Evolutionary conservation across 495 filamentous ascomycete genomes (phyloP).

Genomic region (Neurospora intermedia): DNA sequence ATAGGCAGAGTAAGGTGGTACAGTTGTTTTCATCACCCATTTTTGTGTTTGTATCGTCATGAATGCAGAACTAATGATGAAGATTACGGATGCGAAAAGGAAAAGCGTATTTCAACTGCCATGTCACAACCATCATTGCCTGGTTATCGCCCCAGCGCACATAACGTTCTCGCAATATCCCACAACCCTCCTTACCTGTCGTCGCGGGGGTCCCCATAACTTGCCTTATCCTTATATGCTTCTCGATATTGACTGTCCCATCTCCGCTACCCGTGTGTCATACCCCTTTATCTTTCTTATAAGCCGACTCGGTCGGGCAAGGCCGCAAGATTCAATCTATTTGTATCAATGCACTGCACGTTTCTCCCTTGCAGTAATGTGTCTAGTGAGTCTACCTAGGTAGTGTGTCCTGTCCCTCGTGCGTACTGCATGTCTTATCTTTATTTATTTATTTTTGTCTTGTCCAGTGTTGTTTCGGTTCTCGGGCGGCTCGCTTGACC

Average conservation of each 20-base stretch:
- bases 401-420: background rate
- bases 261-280: background rate
- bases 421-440: constrained; percentile 1
- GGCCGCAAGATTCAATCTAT: background rate
- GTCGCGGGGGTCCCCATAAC: background rate
- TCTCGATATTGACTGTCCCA: background rate
- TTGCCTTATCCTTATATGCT: background rate
- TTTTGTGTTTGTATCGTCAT: background rate
- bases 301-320: background rate
- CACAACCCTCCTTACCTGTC: background rate
- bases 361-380: background rate
- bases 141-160: background rate
- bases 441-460: background rate
- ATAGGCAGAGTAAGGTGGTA: background rate
- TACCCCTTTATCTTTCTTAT: background rate
- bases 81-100: background rate
- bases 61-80: background rate
- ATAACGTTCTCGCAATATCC: background rate
- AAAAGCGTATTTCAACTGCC: background rate
- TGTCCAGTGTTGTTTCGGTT: background rate
- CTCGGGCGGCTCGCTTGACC: background rate
- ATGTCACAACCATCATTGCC: background rate
- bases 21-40: background rate
- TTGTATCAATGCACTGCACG: background rate
- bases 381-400: background rate